Evolutionary conservation across 2,329 filamentous ascomycete species (phyloP).

Genomic region (Venturia asperata): DNA sequence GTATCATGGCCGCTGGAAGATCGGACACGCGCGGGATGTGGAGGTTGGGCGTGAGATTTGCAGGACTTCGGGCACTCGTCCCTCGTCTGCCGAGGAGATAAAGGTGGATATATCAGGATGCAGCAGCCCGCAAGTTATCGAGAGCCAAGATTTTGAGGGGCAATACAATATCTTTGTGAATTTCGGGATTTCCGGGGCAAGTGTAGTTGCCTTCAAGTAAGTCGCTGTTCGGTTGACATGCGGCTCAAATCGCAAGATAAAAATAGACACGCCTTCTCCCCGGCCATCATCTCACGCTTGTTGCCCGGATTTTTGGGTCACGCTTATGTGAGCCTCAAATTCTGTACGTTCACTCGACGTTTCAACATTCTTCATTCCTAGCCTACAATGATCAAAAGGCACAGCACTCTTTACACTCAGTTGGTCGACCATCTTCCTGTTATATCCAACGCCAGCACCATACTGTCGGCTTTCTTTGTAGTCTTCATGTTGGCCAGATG

Average conservation of each 20-base stretch:
- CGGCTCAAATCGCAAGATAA: not conserved
- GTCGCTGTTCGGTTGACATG: not conserved
- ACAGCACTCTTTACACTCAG: not conserved
- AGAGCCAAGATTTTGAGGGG: not conserved
- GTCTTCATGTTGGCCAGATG: not conserved
- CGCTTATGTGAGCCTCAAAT: not conserved
- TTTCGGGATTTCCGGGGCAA: too few relatives aligned
- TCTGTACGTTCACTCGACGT: not conserved
- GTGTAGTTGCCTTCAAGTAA: too few relatives aligned
- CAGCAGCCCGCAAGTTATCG: not conserved
- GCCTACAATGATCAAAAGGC: not conserved
- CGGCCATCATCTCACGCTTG: too few relatives aligned
- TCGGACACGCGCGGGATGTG: not conserved
- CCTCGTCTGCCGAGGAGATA: not conserved
- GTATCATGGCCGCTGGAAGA: not conserved
- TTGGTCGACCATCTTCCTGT: not conserved
- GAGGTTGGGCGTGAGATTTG: not conserved
- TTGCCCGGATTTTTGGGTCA: too few relatives aligned
- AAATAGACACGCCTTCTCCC: not conserved
- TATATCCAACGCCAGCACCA: constrained; percentile 2
- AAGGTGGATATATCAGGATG: not conserved
- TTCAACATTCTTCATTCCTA: not conserved
- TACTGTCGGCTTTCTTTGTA: not conserved
- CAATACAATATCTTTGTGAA: not conserved
- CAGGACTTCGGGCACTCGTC: too few relatives aligned